Base-by-base conservation (phyloP, 805 yeast species). In the Starmerella sp. region DNA sequence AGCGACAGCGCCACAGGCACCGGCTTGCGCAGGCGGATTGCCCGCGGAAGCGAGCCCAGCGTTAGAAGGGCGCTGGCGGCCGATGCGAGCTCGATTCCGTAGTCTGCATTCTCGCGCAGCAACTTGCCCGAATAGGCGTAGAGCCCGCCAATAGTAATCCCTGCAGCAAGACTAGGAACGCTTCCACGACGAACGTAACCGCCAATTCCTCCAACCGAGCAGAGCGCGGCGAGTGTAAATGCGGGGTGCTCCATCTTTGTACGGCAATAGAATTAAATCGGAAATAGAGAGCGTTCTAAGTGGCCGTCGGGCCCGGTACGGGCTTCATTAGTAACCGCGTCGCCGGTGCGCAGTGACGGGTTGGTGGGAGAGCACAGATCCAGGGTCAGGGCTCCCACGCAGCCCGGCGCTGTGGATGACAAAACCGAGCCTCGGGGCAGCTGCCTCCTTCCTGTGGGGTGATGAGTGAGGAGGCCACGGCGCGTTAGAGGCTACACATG, bases 31-130 rank as follows among this genome's bases (percentile, higher is more conserved):
- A 80, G 74, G 37, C 81, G 79, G 53, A 79, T 57, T 8, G 87
- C 81, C 65, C 97, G 78, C 36, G 81, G 78, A n/a, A 84, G 61
- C 32, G 95, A 89, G 8, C 91, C 90, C 42, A 77, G 76, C 10
- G 84, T 68, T 62, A 90, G 75, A 15, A 85, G 64, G 1, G 80
- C 62, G 5, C 95, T 83, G 1, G 90, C 78, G 11, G 81, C 84
- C 54, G 89, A 71, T 0, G 96, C 95, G 15, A 84, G 67, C 66
- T 86, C 90, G 60, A 90, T 75, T 45, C 96, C 96, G 70, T 79
- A 79, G 65, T 86, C 89, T 57, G 80, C 81, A 66, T 87, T 86
- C 53, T 82, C 72, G 60, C 79, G 77, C 58, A 88, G 72, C 60
- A 90, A 74, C 69, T 87, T 86, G 15, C 95, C 75, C 2, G 73